A percentile compares a stretch with the other conserved stretches of the same genome.
Conservation (phyloP, 1,139 yeast genomes). For the Suhomyces guaymorum region DNA sequence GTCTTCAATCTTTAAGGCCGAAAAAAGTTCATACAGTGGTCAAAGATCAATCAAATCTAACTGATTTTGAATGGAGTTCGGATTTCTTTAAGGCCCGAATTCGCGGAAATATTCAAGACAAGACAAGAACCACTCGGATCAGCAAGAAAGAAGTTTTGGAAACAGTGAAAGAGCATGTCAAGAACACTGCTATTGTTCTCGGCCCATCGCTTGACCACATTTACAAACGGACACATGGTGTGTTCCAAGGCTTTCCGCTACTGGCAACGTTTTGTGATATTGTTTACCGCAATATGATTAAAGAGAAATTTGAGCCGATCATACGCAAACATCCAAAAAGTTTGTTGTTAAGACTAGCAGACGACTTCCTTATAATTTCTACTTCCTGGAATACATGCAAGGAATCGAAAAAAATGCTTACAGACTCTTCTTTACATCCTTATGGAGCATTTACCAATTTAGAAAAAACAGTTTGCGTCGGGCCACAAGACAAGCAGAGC, state of each 20-base stretch:
- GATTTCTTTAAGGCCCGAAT: too few relatives aligned
- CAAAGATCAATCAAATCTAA: conserved; percentile 17
- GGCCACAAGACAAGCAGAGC: conserved; percentile 16
- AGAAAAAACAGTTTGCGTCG: conserved; percentile 44
- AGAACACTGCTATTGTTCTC: conserved; percentile 21
- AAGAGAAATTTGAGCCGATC: conserved; percentile 38
- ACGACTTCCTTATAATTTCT: conserved; percentile 78
- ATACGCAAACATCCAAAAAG: conserved; percentile 24
- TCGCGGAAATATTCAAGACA: background rate
- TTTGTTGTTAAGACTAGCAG: conserved; percentile 67
- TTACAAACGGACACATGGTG: conserved; percentile 57
- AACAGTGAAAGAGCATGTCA: conserved; percentile 27
- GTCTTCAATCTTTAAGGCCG: conserved; percentile 14
- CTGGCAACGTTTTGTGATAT: conserved; percentile 78
- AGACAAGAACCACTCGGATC: conserved; percentile 25
- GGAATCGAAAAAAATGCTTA: conserved; percentile 20
- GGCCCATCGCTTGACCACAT: conserved; percentile 12
- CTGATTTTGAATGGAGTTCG: conserved; percentile 16
- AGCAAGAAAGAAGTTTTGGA: conserved; percentile 26
- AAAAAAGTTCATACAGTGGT: conserved; percentile 14
- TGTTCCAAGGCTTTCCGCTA: conserved; percentile 84
- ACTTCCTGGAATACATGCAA: conserved; percentile 28
- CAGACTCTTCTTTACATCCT: conserved; percentile 41
- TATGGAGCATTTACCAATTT: conserved; percentile 65
- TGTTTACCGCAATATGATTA: conserved; percentile 65